A percentile compares a stretch with the other conserved stretches of the same genome.
phyloP scores from a whole-genome alignment of 1,284 basidiomycete genomes.

The Paramarasmius palmivorus region DNA sequence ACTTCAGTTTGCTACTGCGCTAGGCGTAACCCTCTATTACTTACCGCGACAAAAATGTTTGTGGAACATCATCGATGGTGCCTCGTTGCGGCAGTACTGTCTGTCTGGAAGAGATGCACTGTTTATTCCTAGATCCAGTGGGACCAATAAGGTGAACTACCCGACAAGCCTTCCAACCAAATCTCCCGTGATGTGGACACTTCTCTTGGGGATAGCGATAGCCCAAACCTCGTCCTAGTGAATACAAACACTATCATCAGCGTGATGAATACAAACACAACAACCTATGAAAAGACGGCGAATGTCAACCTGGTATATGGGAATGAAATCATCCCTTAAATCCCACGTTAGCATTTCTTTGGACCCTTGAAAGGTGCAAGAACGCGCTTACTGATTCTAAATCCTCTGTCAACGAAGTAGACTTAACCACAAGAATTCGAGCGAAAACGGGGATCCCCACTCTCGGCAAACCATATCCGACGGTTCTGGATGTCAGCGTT shows the following conservation, averaged over 20 bases:
- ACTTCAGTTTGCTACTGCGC: too few relatives aligned
- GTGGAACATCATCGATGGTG: too few relatives aligned
- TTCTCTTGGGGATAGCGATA: conserved; percentile 59
- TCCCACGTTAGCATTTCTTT: conserved; percentile 13
- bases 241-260: background rate
- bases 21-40: too few relatives aligned
- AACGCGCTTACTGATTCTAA: conserved; percentile 48
- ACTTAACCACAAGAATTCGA: conserved; percentile 53
- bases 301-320: conserved; percentile 41
- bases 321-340: conserved; percentile 42
- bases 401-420: conserved; percentile 44
- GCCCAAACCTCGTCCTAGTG: conserved; percentile 47
- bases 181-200: conserved; percentile 51
- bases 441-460: conserved; percentile 66
- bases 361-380: conserved; percentile 16
- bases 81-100: too few relatives aligned
- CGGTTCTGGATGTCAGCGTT: conserved; percentile 27
- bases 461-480: conserved; percentile 59
- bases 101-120: too few relatives aligned
- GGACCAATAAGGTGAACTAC: too few relatives aligned
- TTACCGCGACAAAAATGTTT: too few relatives aligned
- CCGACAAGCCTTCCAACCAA: conserved; percentile 36
- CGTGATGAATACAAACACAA: background rate
- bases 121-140: too few relatives aligned
- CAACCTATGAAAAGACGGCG: background rate